These are phyloP conservation scores for Plasmodium billcollinsi DNA, from an alignment of 169 alveolate species.

Conservation along the genomic window DNA sequence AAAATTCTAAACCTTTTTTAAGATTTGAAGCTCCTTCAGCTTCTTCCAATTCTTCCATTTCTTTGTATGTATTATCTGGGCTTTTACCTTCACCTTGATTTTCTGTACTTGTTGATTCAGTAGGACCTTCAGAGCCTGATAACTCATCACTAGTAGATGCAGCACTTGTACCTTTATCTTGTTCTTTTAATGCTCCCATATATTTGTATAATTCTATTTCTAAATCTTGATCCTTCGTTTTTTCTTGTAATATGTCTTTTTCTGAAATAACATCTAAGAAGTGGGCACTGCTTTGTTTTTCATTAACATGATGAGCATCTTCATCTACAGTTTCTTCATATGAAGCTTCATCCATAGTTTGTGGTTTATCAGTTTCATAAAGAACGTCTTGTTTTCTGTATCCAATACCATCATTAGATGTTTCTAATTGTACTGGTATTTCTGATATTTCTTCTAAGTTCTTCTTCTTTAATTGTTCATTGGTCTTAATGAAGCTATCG, in stretches of 20 bases:
- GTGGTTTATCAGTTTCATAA: constrained; percentile 21
- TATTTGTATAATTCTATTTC: constrained; percentile 44
- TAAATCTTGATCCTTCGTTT: constrained; percentile 22
- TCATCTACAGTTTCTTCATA: constrained; percentile 8
- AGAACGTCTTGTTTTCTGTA: constrained; percentile 36
- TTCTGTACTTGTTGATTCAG: background rate
- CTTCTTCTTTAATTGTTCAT: background rate
- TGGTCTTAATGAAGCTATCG: background rate
- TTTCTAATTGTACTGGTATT: constrained; percentile 17
- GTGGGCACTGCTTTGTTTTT: constrained; percentile 2
- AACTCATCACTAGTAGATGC: background rate
- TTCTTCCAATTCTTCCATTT: background rate
- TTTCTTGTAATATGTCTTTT: background rate
- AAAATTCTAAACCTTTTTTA: too few relatives aligned
- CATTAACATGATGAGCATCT: background rate
- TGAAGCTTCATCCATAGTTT: constrained; percentile 3
- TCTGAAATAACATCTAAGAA: constrained; percentile 20
- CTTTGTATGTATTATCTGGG: background rate
- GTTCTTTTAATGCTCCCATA: constrained; percentile 4
- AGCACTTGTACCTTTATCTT: background rate
- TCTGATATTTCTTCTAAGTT: constrained; percentile 35
- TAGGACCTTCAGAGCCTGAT: background rate
- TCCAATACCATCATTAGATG: constrained; percentile 59
- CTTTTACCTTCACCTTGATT: background rate
- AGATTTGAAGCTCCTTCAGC: background rate